A percentile compares a stretch with the other conserved stretches of the same genome.
phyloP scores from a whole-genome alignment of 768 basidiomycete species.

The Pleurotus sapidus region DNA sequence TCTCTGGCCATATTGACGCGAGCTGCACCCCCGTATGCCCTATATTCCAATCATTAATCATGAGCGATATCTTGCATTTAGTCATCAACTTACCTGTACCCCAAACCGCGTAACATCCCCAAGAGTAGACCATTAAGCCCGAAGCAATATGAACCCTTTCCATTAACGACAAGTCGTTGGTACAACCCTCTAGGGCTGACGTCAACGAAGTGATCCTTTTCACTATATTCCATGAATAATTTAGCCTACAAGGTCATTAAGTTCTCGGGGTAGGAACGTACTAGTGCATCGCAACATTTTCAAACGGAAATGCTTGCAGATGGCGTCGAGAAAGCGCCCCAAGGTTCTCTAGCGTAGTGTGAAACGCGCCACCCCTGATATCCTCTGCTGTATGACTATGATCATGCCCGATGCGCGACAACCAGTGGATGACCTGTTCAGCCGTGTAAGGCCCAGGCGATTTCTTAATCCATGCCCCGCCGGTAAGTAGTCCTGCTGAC shows the following conservation, averaged over 20 bases:
- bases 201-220: slow-evolving; percentile 22
- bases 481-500: slow-evolving; percentile 8
- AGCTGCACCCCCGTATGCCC: slow-evolving; percentile 23
- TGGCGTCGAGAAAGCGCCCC: slow-evolving; percentile 22
- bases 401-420: slow-evolving; percentile 20
- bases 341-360: slow-evolving; percentile 24
- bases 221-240: slow-evolving; percentile 9
- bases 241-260: background rate
- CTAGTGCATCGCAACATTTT: slow-evolving; percentile 38
- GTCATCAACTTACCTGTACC: slow-evolving; percentile 20
- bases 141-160: slow-evolving; percentile 27
- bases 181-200: slow-evolving; percentile 20
- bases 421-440: slow-evolving; percentile 20
- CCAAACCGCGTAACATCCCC: slow-evolving; percentile 24
- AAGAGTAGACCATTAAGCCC: slow-evolving; percentile 24
- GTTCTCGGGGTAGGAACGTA: slow-evolving; percentile 14
- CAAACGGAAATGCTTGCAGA: slow-evolving; percentile 32
- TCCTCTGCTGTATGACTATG: slow-evolving; percentile 12
- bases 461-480: slow-evolving; percentile 21
- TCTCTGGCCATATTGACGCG: slow-evolving; percentile 21
- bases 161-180: slow-evolving; percentile 18
- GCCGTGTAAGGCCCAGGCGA: slow-evolving; percentile 20
- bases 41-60: slow-evolving; percentile 1
- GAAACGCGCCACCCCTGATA: slow-evolving; percentile 17
- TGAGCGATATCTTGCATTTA: too few relatives aligned